Evolutionary conservation across 805 yeast species (phyloP).

Genomic region (Naumovozyma dairenensis): DNA sequence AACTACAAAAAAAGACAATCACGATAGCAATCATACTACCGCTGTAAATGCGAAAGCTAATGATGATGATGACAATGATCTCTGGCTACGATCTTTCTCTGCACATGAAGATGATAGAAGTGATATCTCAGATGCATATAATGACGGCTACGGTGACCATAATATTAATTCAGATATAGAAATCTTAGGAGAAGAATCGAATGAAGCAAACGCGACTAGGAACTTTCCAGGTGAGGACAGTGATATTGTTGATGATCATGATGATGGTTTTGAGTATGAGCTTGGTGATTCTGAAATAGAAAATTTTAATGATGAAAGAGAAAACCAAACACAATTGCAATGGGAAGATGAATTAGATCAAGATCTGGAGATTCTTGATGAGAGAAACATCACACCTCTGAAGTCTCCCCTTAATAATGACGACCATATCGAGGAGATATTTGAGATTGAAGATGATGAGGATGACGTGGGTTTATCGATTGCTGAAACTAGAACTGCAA

Average conservation of each 20-base stretch:
- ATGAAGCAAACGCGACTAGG: too few species aligned
- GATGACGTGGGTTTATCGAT: constrained; percentile 3
- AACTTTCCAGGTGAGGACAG: too few species aligned
- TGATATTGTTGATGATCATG: background rate
- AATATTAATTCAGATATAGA: too few species aligned
- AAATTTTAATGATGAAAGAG: constrained; percentile 2
- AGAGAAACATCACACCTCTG: constrained; percentile 16
- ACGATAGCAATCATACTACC: too few species aligned
- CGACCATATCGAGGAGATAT: background rate
- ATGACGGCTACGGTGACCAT: background rate
- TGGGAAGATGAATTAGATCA: constrained; percentile 25
- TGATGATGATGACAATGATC: too few species aligned
- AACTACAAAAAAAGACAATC: too few species aligned
- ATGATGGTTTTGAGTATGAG: background rate
- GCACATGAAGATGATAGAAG: too few species aligned
- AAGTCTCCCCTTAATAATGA: background rate
- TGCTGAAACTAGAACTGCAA: constrained; percentile 8
- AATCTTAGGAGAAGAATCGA: too few species aligned
- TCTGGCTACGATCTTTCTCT: too few species aligned
- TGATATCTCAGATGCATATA: too few species aligned
- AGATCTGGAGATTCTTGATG: constrained; percentile 26
- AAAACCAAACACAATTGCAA: constrained; percentile 18
- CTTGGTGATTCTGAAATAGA: too few species aligned
- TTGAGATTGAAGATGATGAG: constrained; percentile 6
- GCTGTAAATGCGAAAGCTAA: too few species aligned